Conservation (phyloP, 768 basidiomycete species). For the Daedaleopsis sinensis region DNA sequence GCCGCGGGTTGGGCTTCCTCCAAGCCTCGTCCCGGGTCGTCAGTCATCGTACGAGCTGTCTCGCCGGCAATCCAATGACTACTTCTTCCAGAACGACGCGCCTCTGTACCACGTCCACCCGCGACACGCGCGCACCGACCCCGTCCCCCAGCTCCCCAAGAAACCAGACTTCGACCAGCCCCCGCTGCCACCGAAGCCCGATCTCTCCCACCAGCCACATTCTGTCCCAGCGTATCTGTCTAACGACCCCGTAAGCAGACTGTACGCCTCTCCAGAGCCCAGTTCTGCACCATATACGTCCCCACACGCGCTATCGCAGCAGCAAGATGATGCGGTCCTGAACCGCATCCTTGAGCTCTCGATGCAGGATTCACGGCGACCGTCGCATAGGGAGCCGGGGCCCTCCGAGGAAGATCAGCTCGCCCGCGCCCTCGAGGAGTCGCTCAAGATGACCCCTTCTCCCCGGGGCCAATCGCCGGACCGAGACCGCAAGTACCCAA, state of each 20-base stretch:
- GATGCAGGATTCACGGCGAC: constrained; percentile 17
- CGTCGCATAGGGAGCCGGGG: neutral
- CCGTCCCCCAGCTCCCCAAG: constrained; percentile 25
- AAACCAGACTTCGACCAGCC: constrained; percentile 25
- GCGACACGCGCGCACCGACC: constrained; percentile 20
- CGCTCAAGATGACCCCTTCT: constrained; percentile 30
- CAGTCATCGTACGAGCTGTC: constrained; percentile 3
- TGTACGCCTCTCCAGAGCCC: neutral
- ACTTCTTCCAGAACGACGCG: constrained; percentile 15
- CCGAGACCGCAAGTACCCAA: constrained; percentile 5
- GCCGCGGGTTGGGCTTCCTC: constrained; percentile 9
- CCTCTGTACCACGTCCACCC: neutral
- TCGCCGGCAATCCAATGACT: constrained; percentile 19
- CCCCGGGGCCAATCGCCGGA: neutral
- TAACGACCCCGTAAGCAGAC: neutral
- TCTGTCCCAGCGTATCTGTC: neutral
- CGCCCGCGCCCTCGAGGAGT: constrained; percentile 62
- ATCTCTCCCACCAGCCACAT: constrained; percentile 1
- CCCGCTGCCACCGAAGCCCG: constrained; percentile 29
- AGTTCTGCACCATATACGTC: constrained; percentile 4
- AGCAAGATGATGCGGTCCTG: constrained; percentile 16
- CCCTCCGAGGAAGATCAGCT: constrained; percentile 65
- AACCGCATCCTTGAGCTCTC: constrained; percentile 26
- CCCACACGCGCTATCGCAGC: neutral
- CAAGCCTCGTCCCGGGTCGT: constrained; percentile 15